These are phyloP conservation scores for Ehretia macrophylla DNA, from an alignment of 257 asterid genomes.

Conservation along the genomic window DNA sequence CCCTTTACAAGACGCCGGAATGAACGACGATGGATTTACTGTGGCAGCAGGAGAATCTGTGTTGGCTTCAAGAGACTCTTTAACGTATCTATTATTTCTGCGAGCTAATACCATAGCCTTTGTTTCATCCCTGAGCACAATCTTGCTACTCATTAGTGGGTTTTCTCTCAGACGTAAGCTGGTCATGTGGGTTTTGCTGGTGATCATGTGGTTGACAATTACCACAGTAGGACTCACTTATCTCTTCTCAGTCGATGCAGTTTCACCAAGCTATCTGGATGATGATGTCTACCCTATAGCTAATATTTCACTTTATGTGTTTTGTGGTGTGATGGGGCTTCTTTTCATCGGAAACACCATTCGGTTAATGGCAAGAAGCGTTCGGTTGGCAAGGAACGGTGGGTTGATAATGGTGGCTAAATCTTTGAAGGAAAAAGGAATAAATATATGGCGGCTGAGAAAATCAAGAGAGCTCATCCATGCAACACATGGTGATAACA, in stretches of 20 bases:
- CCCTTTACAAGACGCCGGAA: slow-evolving; percentile 4
- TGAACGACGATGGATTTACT: slow-evolving; percentile 8
- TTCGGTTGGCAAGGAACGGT: no score
- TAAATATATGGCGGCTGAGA: neutral
- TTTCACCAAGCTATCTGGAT: neutral
- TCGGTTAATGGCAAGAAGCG: neutral
- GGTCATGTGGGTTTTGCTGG: neutral
- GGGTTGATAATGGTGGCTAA: neutral
- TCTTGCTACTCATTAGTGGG: slow-evolving; percentile 3
- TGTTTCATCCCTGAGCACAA: slow-evolving; percentile 33
- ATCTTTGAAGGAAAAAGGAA: neutral
- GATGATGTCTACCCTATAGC: neutral
- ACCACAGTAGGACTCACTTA: neutral
- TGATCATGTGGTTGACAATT: slow-evolving; percentile 4
- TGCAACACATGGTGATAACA: neutral
- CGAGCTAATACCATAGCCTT: slow-evolving; percentile 30
- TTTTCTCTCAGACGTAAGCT: neutral
- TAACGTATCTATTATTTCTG: slow-evolving; percentile 16
- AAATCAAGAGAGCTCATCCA: neutral
- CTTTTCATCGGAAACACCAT: neutral
- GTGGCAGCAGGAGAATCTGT: slow-evolving; percentile 33
- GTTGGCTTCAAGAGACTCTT: slow-evolving; percentile 22
- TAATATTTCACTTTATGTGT: neutral
- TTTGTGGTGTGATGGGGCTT: neutral
- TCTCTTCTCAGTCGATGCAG: neutral